Conservation (phyloP, 768 basidiomycete genomes). For the Gloeostereum incarnatum region DNA sequence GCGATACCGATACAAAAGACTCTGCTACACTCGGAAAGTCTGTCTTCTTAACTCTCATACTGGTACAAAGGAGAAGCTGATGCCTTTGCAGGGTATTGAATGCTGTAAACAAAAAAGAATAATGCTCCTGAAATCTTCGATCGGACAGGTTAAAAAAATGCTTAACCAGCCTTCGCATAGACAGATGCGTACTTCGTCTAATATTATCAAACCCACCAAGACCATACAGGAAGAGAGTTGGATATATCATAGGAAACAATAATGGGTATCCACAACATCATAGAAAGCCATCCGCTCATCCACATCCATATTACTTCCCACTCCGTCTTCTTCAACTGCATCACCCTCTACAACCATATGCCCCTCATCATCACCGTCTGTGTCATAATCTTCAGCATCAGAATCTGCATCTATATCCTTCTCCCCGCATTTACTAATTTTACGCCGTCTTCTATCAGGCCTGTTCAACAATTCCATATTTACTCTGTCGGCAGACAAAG, state of each 20-base stretch:
- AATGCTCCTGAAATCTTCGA: slow-evolving; percentile 15
- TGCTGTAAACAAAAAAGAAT: slow-evolving; percentile 18
- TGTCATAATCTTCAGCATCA: too few species aligned
- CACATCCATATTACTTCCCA: too few species aligned
- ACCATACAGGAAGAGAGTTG: slow-evolving; percentile 16
- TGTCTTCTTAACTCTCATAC: slow-evolving; percentile 11
- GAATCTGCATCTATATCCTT: too few species aligned
- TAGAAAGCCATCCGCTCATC: too few species aligned
- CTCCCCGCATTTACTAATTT: too few species aligned
- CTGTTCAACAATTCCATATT: too few species aligned
- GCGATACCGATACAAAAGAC: slow-evolving; percentile 7
- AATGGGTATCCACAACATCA: too few species aligned
- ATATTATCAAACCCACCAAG: slow-evolving; percentile 15
- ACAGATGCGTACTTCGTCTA: slow-evolving; percentile 6
- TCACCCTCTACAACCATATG: too few species aligned
- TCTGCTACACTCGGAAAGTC: slow-evolving; percentile 10
- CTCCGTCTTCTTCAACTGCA: too few species aligned
- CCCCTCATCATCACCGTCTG: too few species aligned
- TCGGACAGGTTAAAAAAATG: slow-evolving; percentile 13
- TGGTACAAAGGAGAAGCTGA: slow-evolving; percentile 10
- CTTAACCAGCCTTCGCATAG: slow-evolving; percentile 12
- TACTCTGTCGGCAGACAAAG: too few species aligned
- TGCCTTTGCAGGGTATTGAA: slow-evolving; percentile 19
- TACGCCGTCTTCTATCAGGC: too few species aligned
- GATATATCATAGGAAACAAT: slow-evolving; percentile 16